phyloP scores from a whole-genome alignment of 2,329 filamentous ascomycete species.

The Emergomyces orientalis region DNA sequence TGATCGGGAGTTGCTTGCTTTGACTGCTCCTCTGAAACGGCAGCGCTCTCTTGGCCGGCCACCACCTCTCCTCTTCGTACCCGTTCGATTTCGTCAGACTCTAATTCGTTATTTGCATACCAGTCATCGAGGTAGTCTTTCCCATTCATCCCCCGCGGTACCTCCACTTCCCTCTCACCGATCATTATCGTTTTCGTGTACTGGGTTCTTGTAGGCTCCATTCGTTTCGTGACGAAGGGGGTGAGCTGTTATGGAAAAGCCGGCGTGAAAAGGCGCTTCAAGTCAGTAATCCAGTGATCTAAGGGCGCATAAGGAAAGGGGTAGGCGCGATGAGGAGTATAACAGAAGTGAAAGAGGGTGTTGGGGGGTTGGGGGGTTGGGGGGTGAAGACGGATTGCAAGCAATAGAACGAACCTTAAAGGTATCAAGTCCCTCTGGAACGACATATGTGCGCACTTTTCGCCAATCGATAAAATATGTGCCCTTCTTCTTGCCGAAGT shows the following conservation, averaged over 20 bases:
- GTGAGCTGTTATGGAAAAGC: constrained; percentile 28
- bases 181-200: constrained; percentile 26
- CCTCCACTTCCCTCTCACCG: constrained; percentile 8
- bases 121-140: constrained; percentile 33
- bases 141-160: constrained; percentile 24
- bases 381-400: constrained; percentile 12
- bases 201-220: constrained; percentile 28
- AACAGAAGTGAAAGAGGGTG: background rate
- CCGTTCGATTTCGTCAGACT: constrained; percentile 18
- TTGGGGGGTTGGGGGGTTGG: background rate
- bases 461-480: constrained; percentile 69
- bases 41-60: background rate
- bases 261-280: background rate
- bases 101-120: constrained; percentile 29
- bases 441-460: constrained; percentile 86
- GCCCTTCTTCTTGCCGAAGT: constrained; percentile 50
- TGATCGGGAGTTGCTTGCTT: background rate
- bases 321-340: background rate
- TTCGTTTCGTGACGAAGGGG: constrained; percentile 38
- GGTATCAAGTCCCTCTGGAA: constrained; percentile 57
- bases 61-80: background rate
- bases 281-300: background rate
- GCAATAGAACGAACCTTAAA: constrained; percentile 54
- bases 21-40: background rate
- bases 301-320: background rate